Conservation (phyloP, 2,329 filamentous ascomycete species). For the Neurospora crassa region DNA sequence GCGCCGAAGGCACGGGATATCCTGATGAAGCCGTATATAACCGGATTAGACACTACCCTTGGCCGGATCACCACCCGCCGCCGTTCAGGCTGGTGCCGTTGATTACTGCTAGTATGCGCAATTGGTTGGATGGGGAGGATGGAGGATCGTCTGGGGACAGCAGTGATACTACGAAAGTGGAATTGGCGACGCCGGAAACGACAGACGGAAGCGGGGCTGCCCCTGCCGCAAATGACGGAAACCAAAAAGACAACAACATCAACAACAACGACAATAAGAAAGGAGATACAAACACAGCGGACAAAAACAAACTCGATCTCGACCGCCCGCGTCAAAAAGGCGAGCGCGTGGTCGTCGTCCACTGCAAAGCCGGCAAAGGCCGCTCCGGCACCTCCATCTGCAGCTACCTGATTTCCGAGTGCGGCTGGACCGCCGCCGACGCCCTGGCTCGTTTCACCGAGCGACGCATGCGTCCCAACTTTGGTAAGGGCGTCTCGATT, state of each 20-base stretch:
- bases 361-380: constrained; percentile 96
- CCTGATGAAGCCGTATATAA: constrained; percentile 82
- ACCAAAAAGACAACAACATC: neutral
- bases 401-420: constrained; percentile 83
- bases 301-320: constrained; percentile 9
- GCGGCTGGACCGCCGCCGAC: constrained; percentile 48
- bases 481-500: constrained; percentile 85
- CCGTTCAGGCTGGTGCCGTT: constrained; percentile 82
- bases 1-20: constrained; percentile 92
- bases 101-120: constrained; percentile 86
- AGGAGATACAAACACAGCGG: constrained; percentile 8
- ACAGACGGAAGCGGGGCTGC: constrained; percentile 3
- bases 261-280: neutral
- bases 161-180: constrained; percentile 19
- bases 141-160: neutral
- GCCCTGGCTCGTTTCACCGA: constrained; percentile 58
- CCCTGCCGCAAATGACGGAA: constrained; percentile 3
- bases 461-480: constrained; percentile 78
- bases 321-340: neutral
- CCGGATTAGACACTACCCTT: constrained; percentile 84
- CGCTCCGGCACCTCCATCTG: constrained; percentile 81
- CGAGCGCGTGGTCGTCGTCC: constrained; percentile 72
- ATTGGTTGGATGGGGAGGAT: constrained; percentile 58
- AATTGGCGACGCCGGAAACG: constrained; percentile 19
- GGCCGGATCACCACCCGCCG: constrained; percentile 94